Evolutionary conservation across 2,329 filamentous ascomycete genomes (phyloP).

Genomic region (Talaromyces marneffei): DNA sequence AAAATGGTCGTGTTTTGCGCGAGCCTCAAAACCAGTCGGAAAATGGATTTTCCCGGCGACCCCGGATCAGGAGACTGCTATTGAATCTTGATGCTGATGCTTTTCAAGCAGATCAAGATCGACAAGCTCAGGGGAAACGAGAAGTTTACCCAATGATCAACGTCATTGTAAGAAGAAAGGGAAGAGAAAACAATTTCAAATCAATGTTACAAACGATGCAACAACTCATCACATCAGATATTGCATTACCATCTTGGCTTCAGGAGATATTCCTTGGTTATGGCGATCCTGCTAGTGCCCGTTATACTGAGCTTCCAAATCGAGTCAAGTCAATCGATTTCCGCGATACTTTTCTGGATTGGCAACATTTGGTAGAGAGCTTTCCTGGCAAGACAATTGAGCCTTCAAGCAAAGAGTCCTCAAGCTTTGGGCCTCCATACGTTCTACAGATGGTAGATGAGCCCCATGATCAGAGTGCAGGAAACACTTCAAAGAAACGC

Average conservation of each 20-base stretch:
- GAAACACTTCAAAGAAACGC: constrained; percentile 76
- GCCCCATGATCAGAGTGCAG: constrained; percentile 43
- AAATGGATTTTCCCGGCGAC: constrained; percentile 57
- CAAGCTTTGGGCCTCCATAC: constrained; percentile 81
- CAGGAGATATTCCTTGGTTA: constrained; percentile 98
- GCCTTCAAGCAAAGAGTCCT: constrained; percentile 62
- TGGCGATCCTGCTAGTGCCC: constrained; percentile 82
- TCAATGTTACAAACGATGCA: constrained; percentile 87
- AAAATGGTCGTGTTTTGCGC: constrained; percentile 68
- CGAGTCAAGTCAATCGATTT: constrained; percentile 76
- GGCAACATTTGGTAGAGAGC: constrained; percentile 87
- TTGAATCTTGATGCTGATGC: constrained; percentile 73
- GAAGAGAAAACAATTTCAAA: constrained; percentile 95
- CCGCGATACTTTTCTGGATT: constrained; percentile 89
- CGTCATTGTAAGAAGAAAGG: constrained; percentile 72
- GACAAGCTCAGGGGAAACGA: constrained; percentile 58
- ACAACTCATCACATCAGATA: constrained; percentile 74
- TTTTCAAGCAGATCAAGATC: constrained; percentile 71
- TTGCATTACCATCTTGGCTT: constrained; percentile 82
- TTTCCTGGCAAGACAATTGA: constrained; percentile 83
- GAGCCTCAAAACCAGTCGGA: constrained; percentile 50
- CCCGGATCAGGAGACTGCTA: constrained; percentile 63
- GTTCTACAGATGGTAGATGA: constrained; percentile 64
- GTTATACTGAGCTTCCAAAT: constrained; percentile 75
- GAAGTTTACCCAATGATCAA: constrained; percentile 84